phyloP scores from a whole-genome alignment of 352 stramenopile species.

The Phytopythium kandeliae region DNA sequence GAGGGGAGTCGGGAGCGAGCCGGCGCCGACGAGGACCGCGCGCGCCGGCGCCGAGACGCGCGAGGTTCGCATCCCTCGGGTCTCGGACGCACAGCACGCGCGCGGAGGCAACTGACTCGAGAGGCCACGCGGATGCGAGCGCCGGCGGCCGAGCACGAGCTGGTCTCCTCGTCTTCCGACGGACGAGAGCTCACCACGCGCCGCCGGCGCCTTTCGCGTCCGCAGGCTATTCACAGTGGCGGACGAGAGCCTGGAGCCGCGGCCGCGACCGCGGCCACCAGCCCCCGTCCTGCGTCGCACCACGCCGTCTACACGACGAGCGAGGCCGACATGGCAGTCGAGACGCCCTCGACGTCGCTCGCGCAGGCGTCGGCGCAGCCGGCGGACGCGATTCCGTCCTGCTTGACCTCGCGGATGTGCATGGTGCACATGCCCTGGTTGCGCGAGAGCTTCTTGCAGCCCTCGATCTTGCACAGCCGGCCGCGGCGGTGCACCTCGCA shows the following conservation, averaged over 20 bases:
- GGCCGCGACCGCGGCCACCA: no score
- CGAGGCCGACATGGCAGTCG: background rate
- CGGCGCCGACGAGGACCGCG: background rate
- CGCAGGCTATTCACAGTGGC: background rate
- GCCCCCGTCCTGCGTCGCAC: background rate
- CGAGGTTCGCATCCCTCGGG: conserved; percentile 2
- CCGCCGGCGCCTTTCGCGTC: background rate
- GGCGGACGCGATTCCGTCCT: conserved; percentile 15
- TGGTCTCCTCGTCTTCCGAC: conserved; percentile 3
- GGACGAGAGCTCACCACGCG: conserved; percentile 2
- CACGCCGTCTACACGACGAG: conserved; percentile 3
- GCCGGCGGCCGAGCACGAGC: background rate
- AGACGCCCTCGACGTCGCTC: conserved; percentile 9
- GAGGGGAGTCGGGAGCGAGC: background rate
- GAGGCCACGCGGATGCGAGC: background rate
- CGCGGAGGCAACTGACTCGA: background rate
- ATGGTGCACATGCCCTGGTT: conserved; percentile 89
- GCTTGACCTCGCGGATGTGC: conserved; percentile 85
- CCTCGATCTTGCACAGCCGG: conserved; percentile 76
- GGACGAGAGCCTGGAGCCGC: background rate
- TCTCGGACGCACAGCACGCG: background rate
- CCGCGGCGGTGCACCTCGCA: conserved; percentile 82
- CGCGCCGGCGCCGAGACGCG: background rate
- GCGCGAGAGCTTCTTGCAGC: conserved; percentile 84
- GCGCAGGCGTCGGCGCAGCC: conserved; percentile 1